These are phyloP conservation scores for Xylaria sp. DNA, from an alignment of 2,329 filamentous ascomycete genomes.

Conservation along the genomic window DNA sequence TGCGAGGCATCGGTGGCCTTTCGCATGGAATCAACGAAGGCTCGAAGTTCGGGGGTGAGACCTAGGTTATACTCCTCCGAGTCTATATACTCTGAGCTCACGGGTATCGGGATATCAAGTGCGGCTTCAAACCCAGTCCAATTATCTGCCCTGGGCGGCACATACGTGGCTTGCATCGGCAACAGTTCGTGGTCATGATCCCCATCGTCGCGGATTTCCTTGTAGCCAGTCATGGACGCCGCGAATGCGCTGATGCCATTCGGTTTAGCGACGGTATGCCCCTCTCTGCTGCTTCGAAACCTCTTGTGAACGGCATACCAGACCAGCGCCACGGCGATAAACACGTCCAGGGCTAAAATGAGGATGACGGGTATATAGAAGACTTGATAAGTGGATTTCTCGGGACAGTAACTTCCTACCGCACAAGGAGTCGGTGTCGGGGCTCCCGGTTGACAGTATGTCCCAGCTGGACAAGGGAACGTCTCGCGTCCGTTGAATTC, in stretches of 20 bases:
- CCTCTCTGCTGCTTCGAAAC: slow-evolving; percentile 40
- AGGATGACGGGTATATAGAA: slow-evolving; percentile 51
- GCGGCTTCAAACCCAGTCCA: slow-evolving; percentile 47
- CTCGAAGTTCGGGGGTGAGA: slow-evolving; percentile 49
- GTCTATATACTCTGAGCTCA: slow-evolving; percentile 34
- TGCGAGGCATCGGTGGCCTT: slow-evolving; percentile 56
- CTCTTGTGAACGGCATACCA: slow-evolving; percentile 45
- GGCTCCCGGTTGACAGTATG: slow-evolving; percentile 58
- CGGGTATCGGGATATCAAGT: slow-evolving; percentile 41
- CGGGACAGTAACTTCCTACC: slow-evolving; percentile 52
- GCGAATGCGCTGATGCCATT: slow-evolving; percentile 40
- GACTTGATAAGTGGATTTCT: slow-evolving; percentile 49
- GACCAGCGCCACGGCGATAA: slow-evolving; percentile 46
- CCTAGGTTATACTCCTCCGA: slow-evolving; percentile 40
- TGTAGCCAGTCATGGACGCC: slow-evolving; percentile 43
- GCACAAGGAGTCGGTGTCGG: slow-evolving; percentile 54
- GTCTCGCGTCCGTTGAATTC: slow-evolving; percentile 45
- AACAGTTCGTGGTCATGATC: slow-evolving; percentile 45
- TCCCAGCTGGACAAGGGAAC: slow-evolving; percentile 52
- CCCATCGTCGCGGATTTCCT: slow-evolving; percentile 39
- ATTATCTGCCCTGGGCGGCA: slow-evolving; percentile 34
- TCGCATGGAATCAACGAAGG: slow-evolving; percentile 59
- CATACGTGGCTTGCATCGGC: slow-evolving; percentile 43
- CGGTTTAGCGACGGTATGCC: slow-evolving; percentile 30
- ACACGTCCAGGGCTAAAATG: slow-evolving; percentile 50